Evolutionary conservation across 371 early-diverging fungal species (phyloP), one percentile per base, ranked within the genome.

Genomic region (Apophysomyces sp.): DNA sequence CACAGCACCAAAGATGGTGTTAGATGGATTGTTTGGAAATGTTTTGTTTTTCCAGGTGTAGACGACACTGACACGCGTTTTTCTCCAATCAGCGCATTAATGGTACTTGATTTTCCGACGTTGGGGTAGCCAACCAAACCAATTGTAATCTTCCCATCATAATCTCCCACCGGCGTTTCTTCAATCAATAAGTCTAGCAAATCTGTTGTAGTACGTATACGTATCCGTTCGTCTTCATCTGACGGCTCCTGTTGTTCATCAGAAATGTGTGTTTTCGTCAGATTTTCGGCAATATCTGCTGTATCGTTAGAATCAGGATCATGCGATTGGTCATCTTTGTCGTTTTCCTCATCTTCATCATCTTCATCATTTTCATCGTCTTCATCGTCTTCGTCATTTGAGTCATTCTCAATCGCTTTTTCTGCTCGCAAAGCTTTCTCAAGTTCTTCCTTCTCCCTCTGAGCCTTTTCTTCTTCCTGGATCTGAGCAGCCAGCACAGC

Each of bases 31-130:
- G 95, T 94, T 74, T 99, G 99, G 79, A 99, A 98, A 74, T 98
- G 97, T 84, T 99, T 99, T 60, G 99, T 99, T 77, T 99, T 99
- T 63, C 99, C 99, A 8, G 99, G 99, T n/a, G 99, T 99, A 24
- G 98, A 85, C 12, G 95, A 94, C 18, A 99, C 99, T 24, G 95
- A 91, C 12, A 99, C 99, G 55, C 90, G 87, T 72, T 98, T 99
- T 55, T 92, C 86, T 16, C 98, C 97, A 57, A 97, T 86, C 52
- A 99, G 82, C 1, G 98, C 93, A 84, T 99, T 99, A 73, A 99
- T 95, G 6, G 99, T 99, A 55, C 97, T 97, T n/a, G 96, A 96
- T 82, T 99, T 99, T 71, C 99, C 99, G 39, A 99, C 99, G 78
- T 99, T 99, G 52, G 99, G 99, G 77, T 99, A 99, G 26, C 99